phyloP scores from a whole-genome alignment of 2,329 filamentous ascomycete genomes.

The Geosmithia morbida region DNA sequence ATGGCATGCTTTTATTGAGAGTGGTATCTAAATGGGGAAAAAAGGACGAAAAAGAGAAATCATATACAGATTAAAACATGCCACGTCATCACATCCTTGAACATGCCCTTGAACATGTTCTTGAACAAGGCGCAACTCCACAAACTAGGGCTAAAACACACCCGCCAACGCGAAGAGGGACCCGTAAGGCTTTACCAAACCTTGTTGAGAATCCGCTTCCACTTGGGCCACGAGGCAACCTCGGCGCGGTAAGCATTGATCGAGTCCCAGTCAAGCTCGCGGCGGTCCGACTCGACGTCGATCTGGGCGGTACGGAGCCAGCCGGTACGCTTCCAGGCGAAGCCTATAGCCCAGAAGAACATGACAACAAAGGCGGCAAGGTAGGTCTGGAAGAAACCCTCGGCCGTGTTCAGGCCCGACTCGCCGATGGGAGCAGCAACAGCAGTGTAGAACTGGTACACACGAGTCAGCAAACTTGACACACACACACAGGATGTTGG shows the following conservation, averaged over 20 bases:
- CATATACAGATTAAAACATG: background rate
- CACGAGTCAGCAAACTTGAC: too few relatives aligned
- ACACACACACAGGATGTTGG: background rate
- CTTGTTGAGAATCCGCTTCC: constrained; percentile 24
- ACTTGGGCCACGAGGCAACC: constrained; percentile 35
- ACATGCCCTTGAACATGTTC: too few relatives aligned
- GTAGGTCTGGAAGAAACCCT: constrained; percentile 40
- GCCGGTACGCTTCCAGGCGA: constrained; percentile 49
- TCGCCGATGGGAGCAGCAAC: constrained; percentile 20
- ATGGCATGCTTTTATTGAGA: too few relatives aligned
- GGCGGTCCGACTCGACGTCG: constrained; percentile 52
- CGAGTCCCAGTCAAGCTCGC: constrained; percentile 50
- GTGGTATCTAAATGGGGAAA: background rate
- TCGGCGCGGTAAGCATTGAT: constrained; percentile 40
- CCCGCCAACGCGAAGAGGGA: too few relatives aligned
- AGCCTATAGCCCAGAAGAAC: constrained; percentile 41
- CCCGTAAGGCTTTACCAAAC: constrained; percentile 24
- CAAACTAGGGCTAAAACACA: background rate
- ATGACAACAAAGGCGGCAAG: constrained; percentile 40
- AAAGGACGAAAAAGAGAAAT: too few relatives aligned
- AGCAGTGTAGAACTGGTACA: constrained; percentile 31
- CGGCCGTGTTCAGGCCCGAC: constrained; percentile 21
- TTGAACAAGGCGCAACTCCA: too few relatives aligned
- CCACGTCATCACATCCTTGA: background rate
- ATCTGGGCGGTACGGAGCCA: constrained; percentile 47